A percentile compares a stretch with the other conserved stretches of the same genome.
phyloP scores from a whole-genome alignment of 2,329 filamentous ascomycete species.

The Phialemoniopsis sp. region DNA sequence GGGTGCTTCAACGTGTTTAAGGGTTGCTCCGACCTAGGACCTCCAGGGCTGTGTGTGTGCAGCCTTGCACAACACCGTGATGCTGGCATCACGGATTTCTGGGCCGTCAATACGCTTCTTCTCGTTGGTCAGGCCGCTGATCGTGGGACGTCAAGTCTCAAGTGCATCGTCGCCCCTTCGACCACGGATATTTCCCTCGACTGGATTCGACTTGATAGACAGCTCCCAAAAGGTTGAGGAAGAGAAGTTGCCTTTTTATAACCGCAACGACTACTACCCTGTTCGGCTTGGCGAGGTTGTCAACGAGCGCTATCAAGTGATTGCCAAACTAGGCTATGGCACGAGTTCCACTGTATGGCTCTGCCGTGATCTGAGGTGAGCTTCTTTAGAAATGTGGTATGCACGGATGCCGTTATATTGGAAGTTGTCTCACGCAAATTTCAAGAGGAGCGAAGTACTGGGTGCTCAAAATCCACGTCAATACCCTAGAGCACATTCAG shows the following conservation, averaged over 20 bases:
- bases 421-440: not conserved
- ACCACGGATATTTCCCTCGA: conserved; percentile 5
- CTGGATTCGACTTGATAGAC: conserved; percentile 7
- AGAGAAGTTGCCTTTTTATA: conserved; percentile 12
- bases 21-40: no score
- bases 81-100: no score
- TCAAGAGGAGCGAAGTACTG: conserved; percentile 17
- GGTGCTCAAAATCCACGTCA: conserved; percentile 27
- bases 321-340: conserved; percentile 16
- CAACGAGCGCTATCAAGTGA: conserved; percentile 12
- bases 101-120: no score
- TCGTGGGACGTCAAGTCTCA: not conserved
- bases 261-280: conserved; percentile 10
- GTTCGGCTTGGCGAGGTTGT: conserved; percentile 13
- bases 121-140: no score
- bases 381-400: not conserved
- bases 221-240: conserved; percentile 22
- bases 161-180: not conserved
- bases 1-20: no score
- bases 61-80: no score
- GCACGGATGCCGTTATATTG: not conserved
- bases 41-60: no score
- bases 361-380: conserved; percentile 12
- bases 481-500: conserved; percentile 17
- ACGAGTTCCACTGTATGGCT: conserved; percentile 16